Evolutionary conservation across 148 eudicot species (phyloP).

Genomic region (Heliamphora exappendiculata): DNA sequence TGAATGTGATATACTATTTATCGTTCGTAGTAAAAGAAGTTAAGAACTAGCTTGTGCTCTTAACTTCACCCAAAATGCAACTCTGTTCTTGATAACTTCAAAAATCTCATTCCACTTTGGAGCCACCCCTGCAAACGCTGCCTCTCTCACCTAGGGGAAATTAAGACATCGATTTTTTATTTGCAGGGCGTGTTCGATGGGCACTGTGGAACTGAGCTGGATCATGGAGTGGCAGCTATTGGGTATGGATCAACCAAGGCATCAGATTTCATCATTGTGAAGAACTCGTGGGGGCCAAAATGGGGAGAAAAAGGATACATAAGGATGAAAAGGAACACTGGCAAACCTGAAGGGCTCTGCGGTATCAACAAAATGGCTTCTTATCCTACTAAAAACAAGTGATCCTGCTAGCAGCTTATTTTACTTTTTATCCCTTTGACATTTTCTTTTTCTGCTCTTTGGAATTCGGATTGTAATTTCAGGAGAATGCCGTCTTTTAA

Average conservation of each 20-base stretch:
- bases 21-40: no score
- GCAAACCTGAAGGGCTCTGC: slow-evolving; percentile 70
- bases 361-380: slow-evolving; percentile 94
- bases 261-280: slow-evolving; percentile 70
- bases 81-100: no score
- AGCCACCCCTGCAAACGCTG: no score
- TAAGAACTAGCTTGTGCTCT: no score
- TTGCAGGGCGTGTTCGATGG: slow-evolving; percentile 93
- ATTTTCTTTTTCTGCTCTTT: background rate
- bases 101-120: no score
- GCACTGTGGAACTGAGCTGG: slow-evolving; percentile 77
- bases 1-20: no score
- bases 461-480: background rate
- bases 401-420: background rate
- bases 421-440: background rate
- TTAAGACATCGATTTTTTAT: no score
- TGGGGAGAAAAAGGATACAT: slow-evolving; percentile 98
- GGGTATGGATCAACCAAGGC: slow-evolving; percentile 84
- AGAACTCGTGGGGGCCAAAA: slow-evolving; percentile 93
- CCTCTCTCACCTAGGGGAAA: no score
- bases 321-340: slow-evolving; percentile 80
- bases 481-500: background rate
- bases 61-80: no score
- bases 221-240: slow-evolving; percentile 92
- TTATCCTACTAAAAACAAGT: slow-evolving; percentile 73